Evolutionary conservation across 495 filamentous ascomycete species (phyloP), one percentile per base, ranked within the genome.

Genomic region (Aspergillus sclerotioniger): DNA sequence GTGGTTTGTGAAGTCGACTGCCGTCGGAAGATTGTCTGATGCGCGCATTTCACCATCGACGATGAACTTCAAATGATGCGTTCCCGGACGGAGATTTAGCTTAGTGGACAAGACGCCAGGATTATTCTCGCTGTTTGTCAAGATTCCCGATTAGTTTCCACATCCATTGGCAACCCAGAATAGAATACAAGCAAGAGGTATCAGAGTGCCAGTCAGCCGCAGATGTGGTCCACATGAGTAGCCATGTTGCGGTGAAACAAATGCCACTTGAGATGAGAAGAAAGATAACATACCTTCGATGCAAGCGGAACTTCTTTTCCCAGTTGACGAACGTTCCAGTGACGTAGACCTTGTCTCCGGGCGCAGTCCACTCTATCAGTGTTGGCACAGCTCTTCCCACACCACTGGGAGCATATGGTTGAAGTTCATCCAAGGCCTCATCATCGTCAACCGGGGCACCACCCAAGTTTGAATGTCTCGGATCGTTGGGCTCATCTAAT

Each of bases 251-350:
- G n/a, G n/a, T n/a, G 48, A 32, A 31, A 19, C 16, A 21, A 6
- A 43, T 8, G 20, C 45, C 15, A 12, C 8, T 10, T 12, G 15
- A 6, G 39, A 21, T 43, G 21, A 39, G 46, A 20, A 5, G 0
- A 6, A 8, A 20, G 25, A 13, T 25, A 5, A 58, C 70, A 65
- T 81, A 96, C 92, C 87, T 86, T 78, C 82, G 87, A 69, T 90
- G 85, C 67, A 98, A 75, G 51, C 86, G 84, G 62, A 88, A 92
- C 70, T 97, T 97, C 72, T 89, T 87, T 69, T 91, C 90, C 94
- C 94, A 98, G 65, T 90, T 86, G 55, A 92, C 92, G 66, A 97
- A 96, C 17, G 95, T 98, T 59, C 94, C 94, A 1, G 95, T 98
- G 37, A 98, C 90, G 70, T 95, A 98, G 56, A 98, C 86, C 75